phyloP scores from a whole-genome alignment of 768 basidiomycete genomes.

The Kwoniella sp. region DNA sequence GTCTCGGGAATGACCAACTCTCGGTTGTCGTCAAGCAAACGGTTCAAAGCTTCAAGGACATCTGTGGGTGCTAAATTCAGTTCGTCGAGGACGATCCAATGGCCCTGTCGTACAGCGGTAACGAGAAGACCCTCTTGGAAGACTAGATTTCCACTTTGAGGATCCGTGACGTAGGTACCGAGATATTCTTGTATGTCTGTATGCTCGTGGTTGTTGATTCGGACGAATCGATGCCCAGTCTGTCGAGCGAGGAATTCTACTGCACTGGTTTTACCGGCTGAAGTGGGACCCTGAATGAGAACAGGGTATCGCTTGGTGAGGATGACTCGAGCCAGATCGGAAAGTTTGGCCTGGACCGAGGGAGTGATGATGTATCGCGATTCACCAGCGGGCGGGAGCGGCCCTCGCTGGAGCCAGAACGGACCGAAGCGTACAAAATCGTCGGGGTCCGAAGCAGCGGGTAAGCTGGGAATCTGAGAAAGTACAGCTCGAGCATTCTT shows the following conservation, averaged over 20 bases:
- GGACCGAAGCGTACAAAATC: constrained; percentile 83
- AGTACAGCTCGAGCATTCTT: constrained; percentile 78
- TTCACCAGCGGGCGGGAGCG: constrained; percentile 65
- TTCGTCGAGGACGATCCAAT: constrained; percentile 98
- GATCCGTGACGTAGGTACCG: constrained; percentile 93
- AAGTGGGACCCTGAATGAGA: constrained; percentile 96
- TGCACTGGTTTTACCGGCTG: constrained; percentile 94
- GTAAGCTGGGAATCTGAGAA: constrained; percentile 66
- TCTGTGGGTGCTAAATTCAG: constrained; percentile 97
- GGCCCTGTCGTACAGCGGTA: constrained; percentile 82
- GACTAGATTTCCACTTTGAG: constrained; percentile 85
- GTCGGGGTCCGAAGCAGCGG: constrained; percentile 60
- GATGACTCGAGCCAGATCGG: constrained; percentile 89
- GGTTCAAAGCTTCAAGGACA: constrained; percentile 94
- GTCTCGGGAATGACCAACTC: constrained; percentile 95
- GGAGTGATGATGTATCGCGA: constrained; percentile 88
- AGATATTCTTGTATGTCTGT: constrained; percentile 99
- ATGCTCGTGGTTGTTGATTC: constrained; percentile 99
- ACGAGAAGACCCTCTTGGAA: constrained; percentile 95
- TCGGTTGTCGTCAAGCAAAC: constrained; percentile 94
- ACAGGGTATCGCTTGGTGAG: constrained; percentile 87
- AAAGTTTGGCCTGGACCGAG: constrained; percentile 90
- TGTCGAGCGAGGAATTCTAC: constrained; percentile 91
- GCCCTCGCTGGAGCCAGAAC: constrained; percentile 84
- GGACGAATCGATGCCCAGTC: constrained; percentile 92